phyloP scores from a whole-genome alignment of 2,329 filamentous ascomycete genomes.

The Aspergillus ochraceoroseus region DNA sequence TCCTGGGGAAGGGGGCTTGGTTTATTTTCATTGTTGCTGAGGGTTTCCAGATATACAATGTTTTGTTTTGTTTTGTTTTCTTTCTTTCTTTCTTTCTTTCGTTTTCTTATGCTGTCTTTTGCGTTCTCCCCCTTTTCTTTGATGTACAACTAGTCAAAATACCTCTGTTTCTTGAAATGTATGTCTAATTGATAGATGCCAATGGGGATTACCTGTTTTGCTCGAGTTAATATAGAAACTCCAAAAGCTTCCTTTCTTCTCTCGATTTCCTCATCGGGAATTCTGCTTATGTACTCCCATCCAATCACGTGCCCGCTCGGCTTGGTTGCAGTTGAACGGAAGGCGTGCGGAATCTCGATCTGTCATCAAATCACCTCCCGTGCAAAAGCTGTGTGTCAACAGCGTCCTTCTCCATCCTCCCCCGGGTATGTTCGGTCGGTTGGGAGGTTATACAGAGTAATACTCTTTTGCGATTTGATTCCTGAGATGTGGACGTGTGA shows the following conservation, averaged over 20 bases:
- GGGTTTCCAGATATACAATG: neutral
- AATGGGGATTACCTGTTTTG: too few species aligned
- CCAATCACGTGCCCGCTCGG: too few species aligned
- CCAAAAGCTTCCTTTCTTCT: too few species aligned
- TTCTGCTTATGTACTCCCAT: too few species aligned
- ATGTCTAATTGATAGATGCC: constrained; percentile 20
- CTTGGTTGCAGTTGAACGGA: too few species aligned
- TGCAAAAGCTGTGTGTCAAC: constrained; percentile 7
- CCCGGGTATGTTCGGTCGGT: neutral
- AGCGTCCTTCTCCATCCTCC: neutral
- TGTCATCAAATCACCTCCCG: constrained; percentile 15
- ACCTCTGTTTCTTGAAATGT: constrained; percentile 16
- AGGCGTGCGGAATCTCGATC: constrained; percentile 12
- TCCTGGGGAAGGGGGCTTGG: neutral
- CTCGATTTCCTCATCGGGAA: too few species aligned
- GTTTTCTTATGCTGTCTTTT: constrained; percentile 14
- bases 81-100: constrained; percentile 14
- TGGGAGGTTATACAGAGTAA: too few species aligned
- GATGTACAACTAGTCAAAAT: constrained; percentile 31
- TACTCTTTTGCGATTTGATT: too few species aligned
- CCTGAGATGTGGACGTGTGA: neutral
- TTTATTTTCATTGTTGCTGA: neutral
- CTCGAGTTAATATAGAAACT: too few species aligned
- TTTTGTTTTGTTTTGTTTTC: constrained; percentile 7
- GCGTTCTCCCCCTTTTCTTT: constrained; percentile 19